Conservation (phyloP, 306 rosid genomes). For the Hippophae rhamnoides region DNA sequence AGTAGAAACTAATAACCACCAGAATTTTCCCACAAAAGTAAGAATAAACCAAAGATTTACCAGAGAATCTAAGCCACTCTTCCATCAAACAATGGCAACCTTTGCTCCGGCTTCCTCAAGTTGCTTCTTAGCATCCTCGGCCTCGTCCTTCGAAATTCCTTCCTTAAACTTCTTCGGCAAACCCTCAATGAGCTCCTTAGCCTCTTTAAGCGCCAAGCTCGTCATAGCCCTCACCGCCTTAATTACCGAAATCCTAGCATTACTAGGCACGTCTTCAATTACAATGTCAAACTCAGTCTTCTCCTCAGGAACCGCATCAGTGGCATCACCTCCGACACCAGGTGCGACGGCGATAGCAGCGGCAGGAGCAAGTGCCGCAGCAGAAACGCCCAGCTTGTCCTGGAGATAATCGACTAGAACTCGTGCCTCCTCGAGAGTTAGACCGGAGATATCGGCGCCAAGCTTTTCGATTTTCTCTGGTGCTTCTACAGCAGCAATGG, state of each 20-base stretch:
- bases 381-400: slow-evolving; percentile 88
- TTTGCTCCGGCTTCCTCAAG: slow-evolving; percentile 94
- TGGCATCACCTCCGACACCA: slow-evolving; percentile 23
- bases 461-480: slow-evolving; percentile 57
- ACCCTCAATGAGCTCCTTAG: slow-evolving; percentile 83
- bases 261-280: slow-evolving; percentile 82
- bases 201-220: slow-evolving; percentile 82
- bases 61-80: not conserved
- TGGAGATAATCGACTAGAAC: slow-evolving; percentile 74
- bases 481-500: slow-evolving; percentile 48
- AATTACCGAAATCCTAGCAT: slow-evolving; percentile 70
- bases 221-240: slow-evolving; percentile 80
- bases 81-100: slow-evolving; percentile 40
- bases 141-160: slow-evolving; percentile 70
- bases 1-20: not conserved
- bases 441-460: slow-evolving; percentile 52
- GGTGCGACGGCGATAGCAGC: slow-evolving; percentile 30
- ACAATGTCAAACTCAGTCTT: slow-evolving; percentile 92
- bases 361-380: slow-evolving; percentile 72
- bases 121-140: slow-evolving; percentile 88
- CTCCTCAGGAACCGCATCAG: slow-evolving; percentile 46
- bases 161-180: slow-evolving; percentile 90
- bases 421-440: slow-evolving; percentile 77
- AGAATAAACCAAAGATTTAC: slow-evolving; percentile 7
- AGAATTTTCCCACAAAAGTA: slow-evolving; percentile 1